These are phyloP conservation scores for Cladosporium velox DNA, from an alignment of 2,329 filamentous ascomycete genomes.

Conservation along the genomic window DNA sequence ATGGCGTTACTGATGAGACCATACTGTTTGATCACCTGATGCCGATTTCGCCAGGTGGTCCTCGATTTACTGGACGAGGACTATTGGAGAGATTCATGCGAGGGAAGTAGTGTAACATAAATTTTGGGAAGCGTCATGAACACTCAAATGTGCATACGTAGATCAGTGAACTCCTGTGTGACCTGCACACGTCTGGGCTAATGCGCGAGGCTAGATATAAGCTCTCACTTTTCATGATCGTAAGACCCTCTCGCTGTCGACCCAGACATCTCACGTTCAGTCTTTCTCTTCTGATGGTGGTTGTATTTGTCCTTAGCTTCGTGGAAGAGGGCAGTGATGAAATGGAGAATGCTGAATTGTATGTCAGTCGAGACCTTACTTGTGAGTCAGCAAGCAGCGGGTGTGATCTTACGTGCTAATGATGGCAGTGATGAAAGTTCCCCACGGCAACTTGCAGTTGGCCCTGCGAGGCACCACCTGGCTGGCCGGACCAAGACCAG, in stretches of 20 bases:
- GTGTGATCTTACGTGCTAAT: slow-evolving; percentile 46
- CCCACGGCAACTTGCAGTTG: slow-evolving; percentile 46
- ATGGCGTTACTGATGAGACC: neutral
- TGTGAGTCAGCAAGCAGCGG: neutral
- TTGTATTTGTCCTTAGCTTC: slow-evolving; percentile 36
- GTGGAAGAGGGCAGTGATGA: slow-evolving; percentile 47
- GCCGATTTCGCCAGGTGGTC: neutral
- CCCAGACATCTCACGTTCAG: slow-evolving; percentile 16
- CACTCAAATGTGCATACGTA: too few relatives aligned
- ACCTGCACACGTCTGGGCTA: neutral
- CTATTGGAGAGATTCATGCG: neutral
- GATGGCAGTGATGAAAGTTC: slow-evolving; percentile 48
- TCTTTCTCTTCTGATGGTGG: slow-evolving; percentile 14
- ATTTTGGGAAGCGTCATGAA: too few relatives aligned
- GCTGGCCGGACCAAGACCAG: slow-evolving; percentile 19
- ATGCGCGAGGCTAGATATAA: too few relatives aligned
- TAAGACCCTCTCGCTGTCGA: neutral
- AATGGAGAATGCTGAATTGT: slow-evolving; percentile 43
- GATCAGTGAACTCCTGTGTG: neutral
- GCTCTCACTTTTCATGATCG: neutral
- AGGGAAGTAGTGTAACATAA: neutral
- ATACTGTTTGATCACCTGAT: neutral
- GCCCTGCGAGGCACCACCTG: slow-evolving; percentile 25
- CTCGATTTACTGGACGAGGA: neutral
- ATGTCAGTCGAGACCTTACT: neutral